Percentiles rank a stretch among this genome's conserved stretches.
These are phyloP conservation scores for Aspergillus ostianus DNA, from an alignment of 495 filamentous ascomycete genomes.

Conservation along the genomic window DNA sequence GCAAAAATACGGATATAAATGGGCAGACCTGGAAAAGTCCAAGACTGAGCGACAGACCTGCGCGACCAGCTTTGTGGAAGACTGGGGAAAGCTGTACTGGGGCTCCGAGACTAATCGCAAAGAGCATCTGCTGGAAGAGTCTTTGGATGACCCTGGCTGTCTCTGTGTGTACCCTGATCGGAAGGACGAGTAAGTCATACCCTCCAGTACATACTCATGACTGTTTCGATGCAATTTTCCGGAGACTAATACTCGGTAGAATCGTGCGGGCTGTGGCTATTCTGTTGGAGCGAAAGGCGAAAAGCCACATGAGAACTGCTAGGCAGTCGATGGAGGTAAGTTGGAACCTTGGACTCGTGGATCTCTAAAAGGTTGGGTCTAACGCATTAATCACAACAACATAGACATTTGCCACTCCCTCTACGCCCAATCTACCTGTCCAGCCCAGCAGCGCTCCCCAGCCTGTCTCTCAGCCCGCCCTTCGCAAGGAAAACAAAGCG, in stretches of 20 bases:
- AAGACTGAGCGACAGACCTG: background rate
- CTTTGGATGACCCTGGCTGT: slow-evolving; percentile 1
- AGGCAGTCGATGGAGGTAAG: slow-evolving; percentile 1
- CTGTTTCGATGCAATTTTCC: background rate
- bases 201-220: background rate
- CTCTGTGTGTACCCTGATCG: slow-evolving; percentile 12
- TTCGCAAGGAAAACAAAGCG: background rate
- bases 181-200: slow-evolving; percentile 13
- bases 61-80: slow-evolving; percentile 12
- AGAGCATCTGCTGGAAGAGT: slow-evolving; percentile 10
- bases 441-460: background rate
- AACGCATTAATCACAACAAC: background rate
- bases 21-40: slow-evolving; percentile 1
- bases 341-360: background rate
- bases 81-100: slow-evolving; percentile 12
- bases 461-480: too few relatives aligned
- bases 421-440: background rate
- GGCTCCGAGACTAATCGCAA: slow-evolving; percentile 7
- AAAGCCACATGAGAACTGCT: background rate
- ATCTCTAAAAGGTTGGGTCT: background rate
- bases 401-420: background rate
- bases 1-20: background rate
- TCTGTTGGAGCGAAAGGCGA: slow-evolving; percentile 13
- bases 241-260: slow-evolving; percentile 7
- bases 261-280: slow-evolving; percentile 7